Evolutionary conservation across 139 green algal species (phyloP), one percentile per base, ranked within the genome.

Genomic region (Coccomyxa sp.): DNA sequence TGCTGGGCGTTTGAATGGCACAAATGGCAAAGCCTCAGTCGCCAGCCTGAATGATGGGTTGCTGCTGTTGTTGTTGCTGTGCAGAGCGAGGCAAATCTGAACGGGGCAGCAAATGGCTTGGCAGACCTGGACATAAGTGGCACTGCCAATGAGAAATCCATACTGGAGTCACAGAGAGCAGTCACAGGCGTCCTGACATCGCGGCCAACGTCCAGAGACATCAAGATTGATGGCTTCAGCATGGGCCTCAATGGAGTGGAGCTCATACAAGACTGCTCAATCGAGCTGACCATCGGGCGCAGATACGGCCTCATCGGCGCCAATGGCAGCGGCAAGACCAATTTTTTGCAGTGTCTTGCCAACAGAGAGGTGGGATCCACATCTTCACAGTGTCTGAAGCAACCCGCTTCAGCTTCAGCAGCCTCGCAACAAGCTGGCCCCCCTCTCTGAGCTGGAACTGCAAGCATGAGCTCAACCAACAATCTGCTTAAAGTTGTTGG

Each of bases 241-340:
- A 91, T 97, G 89, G 87, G 85, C n/a, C 88, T 97, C 63, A 90
- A 90, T 38, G 93, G 93, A 14, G 76, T 82, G 13, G 90, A 95
- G 85, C 87, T 94, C n/a, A 92, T 94, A 32, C 68, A 82, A 68
- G 93, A 96, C 60, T 95, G 91, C 83, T 90, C 87, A 77, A 94
- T 97, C 32, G 92, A 96, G 89, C 87, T 97, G 15, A 96, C 93
- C 67, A 93, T 95, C 57, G 94, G 91, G 0, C 85, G 91, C 23
- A 88, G 92, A 16, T 95, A 95, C 77, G 92, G 92, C 28, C 85
- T 95, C 59, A 86, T 90, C 0, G 91, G 91, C 11, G 89, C 90
- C 23, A 96, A 96, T 81, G 92, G 92, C 79, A 85, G 59, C 76
- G 88, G 88, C n/a, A 91, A 91, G 80, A 84, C 83, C 31, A 91